Evolutionary conservation across 2,329 filamentous ascomycete species (phyloP), one percentile per base, ranked within the genome.

Genomic region (Penicillium janthinellum): DNA sequence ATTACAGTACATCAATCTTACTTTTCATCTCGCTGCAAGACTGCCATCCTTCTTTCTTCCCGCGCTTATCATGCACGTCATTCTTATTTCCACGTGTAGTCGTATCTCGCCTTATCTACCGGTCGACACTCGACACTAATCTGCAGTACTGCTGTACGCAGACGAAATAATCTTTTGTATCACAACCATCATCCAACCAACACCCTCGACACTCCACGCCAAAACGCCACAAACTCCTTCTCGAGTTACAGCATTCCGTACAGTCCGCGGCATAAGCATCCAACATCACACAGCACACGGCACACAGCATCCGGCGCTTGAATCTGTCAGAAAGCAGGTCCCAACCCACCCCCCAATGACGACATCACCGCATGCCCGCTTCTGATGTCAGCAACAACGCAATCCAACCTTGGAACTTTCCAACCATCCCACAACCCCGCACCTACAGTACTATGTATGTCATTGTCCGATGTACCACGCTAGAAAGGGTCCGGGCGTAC

Each of bases 81-180:
- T 48, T 48, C 31, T 45, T 55, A 34, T 49, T 57, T 49, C 56
- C 59, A 61, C 59, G 56, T 35, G 47, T 61, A 55, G 51, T 28
- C 28, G 22, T 25, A 31, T 41, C 22, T 28, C 48, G 5, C 22
- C 44, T 47, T 47, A 47, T 31, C 44, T 25, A 22, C n/a, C 0
- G 5, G n/a, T 31, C 31, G 6, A 10, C 7, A 31, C 28, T 28
- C 28, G 1, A 7, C 5, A 31, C 28, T 31, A 6, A 31, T 31
- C 28, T 31, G 28, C 28, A 31, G 22, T 22, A 22, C 22, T 22
- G 22, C 22, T 22, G 22, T 22, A 22, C 22, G 28, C 6, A 31
- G 28, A 31, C 1, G 28, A 6, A 42, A 20, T 12, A 42, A 20
- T 12, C 39, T 42, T 42, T 7, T 17, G 20, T 12, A 22, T 11